phyloP scores from a whole-genome alignment of 2,329 filamentous ascomycete genomes.

The Clonostachys solani region DNA sequence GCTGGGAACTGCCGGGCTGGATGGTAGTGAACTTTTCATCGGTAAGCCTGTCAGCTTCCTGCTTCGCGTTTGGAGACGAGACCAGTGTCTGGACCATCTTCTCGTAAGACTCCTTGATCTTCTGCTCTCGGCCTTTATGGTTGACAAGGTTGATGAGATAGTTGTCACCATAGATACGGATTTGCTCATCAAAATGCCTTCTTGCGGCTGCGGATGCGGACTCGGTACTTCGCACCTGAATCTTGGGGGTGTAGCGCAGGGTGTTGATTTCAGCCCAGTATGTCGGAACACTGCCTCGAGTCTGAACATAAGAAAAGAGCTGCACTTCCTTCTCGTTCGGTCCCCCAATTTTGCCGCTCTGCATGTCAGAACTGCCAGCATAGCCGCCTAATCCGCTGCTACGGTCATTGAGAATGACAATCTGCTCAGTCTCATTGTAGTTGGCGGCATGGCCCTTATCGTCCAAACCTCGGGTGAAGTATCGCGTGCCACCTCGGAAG shows the following conservation, averaged over 20 bases:
- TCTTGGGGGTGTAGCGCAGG: constrained; percentile 83
- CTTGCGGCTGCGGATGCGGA: constrained; percentile 73
- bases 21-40: constrained; percentile 80
- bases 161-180: constrained; percentile 90
- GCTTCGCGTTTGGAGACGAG: constrained; percentile 61
- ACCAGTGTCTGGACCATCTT: constrained; percentile 77
- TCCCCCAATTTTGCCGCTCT: constrained; percentile 64
- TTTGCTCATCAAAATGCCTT: constrained; percentile 91
- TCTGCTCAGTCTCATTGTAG: constrained; percentile 97
- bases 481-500: constrained; percentile 84
- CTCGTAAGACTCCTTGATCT: constrained; percentile 91
- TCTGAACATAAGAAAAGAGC: constrained; percentile 92
- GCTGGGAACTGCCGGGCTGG: constrained; percentile 53
- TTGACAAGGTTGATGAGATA: constrained; percentile 98
- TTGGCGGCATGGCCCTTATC: constrained; percentile 95
- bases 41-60: constrained; percentile 60
- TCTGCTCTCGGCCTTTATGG: constrained; percentile 85
- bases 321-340: constrained; percentile 71
- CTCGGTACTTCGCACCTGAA: constrained; percentile 83
- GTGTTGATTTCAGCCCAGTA: constrained; percentile 97
- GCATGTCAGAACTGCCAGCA: constrained; percentile 70
- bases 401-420: constrained; percentile 83
- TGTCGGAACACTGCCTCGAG: constrained; percentile 89
- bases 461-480: constrained; percentile 91
- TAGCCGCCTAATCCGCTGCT: constrained; percentile 74